phyloP scores from a whole-genome alignment of 345 rosid species.

The Euphorbia lathyris region DNA sequence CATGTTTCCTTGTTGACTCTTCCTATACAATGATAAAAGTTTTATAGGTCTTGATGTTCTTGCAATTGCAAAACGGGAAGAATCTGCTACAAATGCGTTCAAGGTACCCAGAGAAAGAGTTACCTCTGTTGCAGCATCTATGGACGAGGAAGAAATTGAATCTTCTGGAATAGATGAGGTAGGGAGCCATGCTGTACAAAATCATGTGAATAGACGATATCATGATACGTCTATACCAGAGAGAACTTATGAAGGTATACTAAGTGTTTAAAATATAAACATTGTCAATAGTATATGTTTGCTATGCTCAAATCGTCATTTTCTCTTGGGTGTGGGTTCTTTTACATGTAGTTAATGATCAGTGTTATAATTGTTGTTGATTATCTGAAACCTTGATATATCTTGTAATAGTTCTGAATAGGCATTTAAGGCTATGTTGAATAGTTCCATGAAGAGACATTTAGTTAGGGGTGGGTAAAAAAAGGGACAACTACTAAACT shows the following conservation, averaged over 20 bases:
- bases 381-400: too few relatives aligned
- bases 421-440: neutral
- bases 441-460: neutral
- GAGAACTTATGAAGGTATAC: conserved; percentile 1
- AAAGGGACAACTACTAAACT: too few relatives aligned
- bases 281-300: neutral
- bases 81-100: conserved; percentile 10
- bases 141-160: conserved; percentile 17
- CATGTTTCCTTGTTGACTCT: too few relatives aligned
- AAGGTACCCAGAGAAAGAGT: conserved; percentile 24
- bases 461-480: too few relatives aligned
- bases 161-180: conserved; percentile 8
- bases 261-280: neutral
- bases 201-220: conserved; percentile 17
- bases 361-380: conserved; percentile 16
- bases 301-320: too few relatives aligned
- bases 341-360: too few relatives aligned
- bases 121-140: conserved; percentile 14
- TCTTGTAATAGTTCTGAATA: neutral
- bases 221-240: conserved; percentile 19
- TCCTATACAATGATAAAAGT: too few relatives aligned
- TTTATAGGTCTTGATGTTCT: conserved; percentile 27
- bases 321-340: too few relatives aligned
- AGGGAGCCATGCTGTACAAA: neutral
- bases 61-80: conserved; percentile 24